These are phyloP conservation scores for Suillus clintonianus DNA, from an alignment of 768 basidiomycete species.

Conservation along the genomic window DNA sequence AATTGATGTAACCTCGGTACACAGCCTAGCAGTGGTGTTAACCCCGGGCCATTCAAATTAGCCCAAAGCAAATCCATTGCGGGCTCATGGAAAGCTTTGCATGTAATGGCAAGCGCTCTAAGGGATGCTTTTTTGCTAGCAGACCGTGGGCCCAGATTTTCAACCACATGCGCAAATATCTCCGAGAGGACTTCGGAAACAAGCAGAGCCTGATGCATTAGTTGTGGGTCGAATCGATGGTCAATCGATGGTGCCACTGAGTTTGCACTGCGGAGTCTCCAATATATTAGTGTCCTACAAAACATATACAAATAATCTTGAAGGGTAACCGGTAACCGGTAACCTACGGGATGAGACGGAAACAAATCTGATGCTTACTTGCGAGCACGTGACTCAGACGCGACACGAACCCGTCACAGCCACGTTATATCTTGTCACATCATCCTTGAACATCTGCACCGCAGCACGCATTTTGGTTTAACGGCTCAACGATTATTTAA, in stretches of 20 bases:
- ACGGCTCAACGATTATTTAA: neutral
- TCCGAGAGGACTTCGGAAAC: neutral
- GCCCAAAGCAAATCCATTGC: neutral
- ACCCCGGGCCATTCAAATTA: neutral
- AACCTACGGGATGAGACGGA: too few relatives aligned
- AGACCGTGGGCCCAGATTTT: neutral
- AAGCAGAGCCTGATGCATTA: neutral
- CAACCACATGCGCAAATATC: neutral
- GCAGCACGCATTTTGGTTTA: constrained; percentile 1
- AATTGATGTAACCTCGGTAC: neutral
- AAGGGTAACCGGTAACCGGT: too few relatives aligned
- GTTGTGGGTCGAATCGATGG: neutral
- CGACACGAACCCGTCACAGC: constrained; percentile 8
- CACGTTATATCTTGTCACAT: constrained; percentile 15
- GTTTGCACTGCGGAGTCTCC: too few relatives aligned
- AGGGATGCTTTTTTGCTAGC: neutral
- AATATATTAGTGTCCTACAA: too few relatives aligned
- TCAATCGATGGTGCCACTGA: too few relatives aligned
- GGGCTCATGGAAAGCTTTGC: neutral
- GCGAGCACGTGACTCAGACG: constrained; percentile 12
- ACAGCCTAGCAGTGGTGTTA: neutral
- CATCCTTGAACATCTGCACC: constrained; percentile 14
- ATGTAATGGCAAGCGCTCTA: neutral
- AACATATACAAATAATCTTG: too few relatives aligned
- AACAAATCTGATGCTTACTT: too few relatives aligned